Evolutionary conservation across 2,329 filamentous ascomycete genomes (phyloP).

Genomic region (Parascedosporium putredinis): DNA sequence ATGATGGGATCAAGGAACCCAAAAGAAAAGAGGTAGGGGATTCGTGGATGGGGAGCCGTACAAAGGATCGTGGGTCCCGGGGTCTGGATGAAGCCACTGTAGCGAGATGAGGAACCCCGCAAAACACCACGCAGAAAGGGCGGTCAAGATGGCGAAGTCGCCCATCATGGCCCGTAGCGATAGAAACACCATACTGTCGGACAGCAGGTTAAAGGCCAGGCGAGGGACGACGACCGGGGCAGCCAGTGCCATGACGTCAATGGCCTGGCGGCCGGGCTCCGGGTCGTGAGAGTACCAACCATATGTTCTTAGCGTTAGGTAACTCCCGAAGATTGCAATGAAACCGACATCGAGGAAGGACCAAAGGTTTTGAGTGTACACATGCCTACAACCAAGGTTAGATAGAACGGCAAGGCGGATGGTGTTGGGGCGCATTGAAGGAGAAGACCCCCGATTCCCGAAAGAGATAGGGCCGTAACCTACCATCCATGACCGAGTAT

Average conservation of each 20-base stretch:
- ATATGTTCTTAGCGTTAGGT: constrained; percentile 57
- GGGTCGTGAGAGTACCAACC: constrained; percentile 42
- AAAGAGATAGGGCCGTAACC: no score
- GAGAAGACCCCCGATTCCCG: no score
- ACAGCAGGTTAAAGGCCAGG: constrained; percentile 72
- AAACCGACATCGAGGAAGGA: constrained; percentile 78
- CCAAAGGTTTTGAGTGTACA: constrained; percentile 84
- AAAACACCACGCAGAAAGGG: constrained; percentile 73
- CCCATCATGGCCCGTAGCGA: constrained; percentile 76
- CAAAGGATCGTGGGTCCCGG: constrained; percentile 37
- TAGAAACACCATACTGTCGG: constrained; percentile 75
- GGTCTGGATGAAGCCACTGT: constrained; percentile 64
- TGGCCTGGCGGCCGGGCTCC: constrained; percentile 51
- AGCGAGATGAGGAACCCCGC: constrained; percentile 71
- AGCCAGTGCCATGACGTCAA: constrained; percentile 67
- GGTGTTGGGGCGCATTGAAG: no score
- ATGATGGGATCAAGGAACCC: no score
- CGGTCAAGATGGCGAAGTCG: constrained; percentile 69
- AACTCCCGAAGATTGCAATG: constrained; percentile 58
- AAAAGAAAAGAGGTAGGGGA: no score
- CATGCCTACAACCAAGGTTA: constrained; percentile 40
- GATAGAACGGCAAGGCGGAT: no score
- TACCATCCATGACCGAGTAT: constrained; percentile 63
- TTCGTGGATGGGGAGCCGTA: constrained; percentile 35
- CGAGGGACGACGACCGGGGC: constrained; percentile 70